These are phyloP conservation scores for Aethionema arabicum DNA, from an alignment of 345 rosid species.

Conservation along the genomic window DNA sequence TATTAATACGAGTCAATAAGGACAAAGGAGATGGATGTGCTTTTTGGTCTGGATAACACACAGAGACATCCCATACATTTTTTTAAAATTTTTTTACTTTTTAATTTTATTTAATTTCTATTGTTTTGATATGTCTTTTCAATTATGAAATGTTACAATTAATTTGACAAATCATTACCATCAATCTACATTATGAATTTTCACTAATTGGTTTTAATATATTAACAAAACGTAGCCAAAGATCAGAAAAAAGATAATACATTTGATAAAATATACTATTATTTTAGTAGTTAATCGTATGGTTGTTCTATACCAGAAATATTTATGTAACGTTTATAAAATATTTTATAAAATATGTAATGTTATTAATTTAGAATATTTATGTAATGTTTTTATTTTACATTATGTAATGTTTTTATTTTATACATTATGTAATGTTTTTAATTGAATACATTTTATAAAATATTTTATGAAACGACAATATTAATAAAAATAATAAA, in stretches of 20 bases:
- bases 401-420: too few relatives aligned
- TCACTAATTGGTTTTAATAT: too few relatives aligned
- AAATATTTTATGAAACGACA: conserved; percentile 3
- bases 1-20: conserved; percentile 24
- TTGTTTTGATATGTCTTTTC: conserved; percentile 32
- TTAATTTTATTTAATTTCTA: neutral
- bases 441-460: too few relatives aligned
- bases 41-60: conserved; percentile 36
- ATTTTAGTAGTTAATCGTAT: too few relatives aligned
- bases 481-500: neutral
- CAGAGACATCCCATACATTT: conserved; percentile 31
- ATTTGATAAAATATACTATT: too few relatives aligned
- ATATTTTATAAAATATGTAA: neutral
- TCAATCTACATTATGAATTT: conserved; percentile 9
- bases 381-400: too few relatives aligned
- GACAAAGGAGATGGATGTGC: conserved; percentile 38
- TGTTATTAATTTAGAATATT: too few relatives aligned
- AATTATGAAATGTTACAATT: neutral
- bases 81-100: conserved; percentile 25
- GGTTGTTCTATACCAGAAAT: too few relatives aligned
- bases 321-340: neutral
- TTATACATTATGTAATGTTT: too few relatives aligned
- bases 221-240: too few relatives aligned
- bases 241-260: too few relatives aligned
- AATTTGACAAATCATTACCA: conserved; percentile 27